Base-by-base conservation (phyloP, 495 filamentous ascomycete species). In the Cetradonia linearis region DNA sequence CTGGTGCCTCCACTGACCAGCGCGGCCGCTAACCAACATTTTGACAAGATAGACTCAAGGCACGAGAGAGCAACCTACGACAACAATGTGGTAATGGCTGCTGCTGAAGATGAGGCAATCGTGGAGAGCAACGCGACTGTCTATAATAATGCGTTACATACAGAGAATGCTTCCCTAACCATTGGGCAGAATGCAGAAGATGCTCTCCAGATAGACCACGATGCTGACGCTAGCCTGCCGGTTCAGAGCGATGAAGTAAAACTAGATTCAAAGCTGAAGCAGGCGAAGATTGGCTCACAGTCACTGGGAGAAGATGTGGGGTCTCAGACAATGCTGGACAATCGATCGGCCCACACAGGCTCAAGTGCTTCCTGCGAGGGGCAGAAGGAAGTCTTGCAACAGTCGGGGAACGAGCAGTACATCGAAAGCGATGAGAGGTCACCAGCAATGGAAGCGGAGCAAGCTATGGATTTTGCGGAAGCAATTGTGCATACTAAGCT, bases 231-330 rank as follows among this genome's bases (percentile, higher is more conserved):
- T 20, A 31, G 31, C 30, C 7, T 34, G 9, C 30, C 50, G 18
- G 30, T 8, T 54, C 30, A 54, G 31, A 13, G 11, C 30, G n/a
- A 34, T 18, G 50, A 54, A 23, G 9, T 20, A 34, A 34, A 5
- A 23, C 33, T 36, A 13, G 9, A 54, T 54, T 30, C 30, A 31
- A 53, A 53, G 49, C 31, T 53, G 49, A 8, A 31, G 30, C 49
- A 53, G n/a, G 49, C 49, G 1, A 33, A n/a, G 10, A 53, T 53
- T 34, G 49, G 30, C 28, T 30, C 47, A 50, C 47, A 50, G 47
- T 31, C 47, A 30, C 14, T 11, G 28, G 13, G 28, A 8, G 25
- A 50, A 30, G 47, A 13, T 9, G 7, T 18, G 25, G 28, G 25
- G 27, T n/a, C 27, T 50, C 47, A 30, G 6, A 14, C 47, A n/a